phyloP scores from a whole-genome alignment of 345 rosid genomes.

The Eutrema heterophyllum region DNA sequence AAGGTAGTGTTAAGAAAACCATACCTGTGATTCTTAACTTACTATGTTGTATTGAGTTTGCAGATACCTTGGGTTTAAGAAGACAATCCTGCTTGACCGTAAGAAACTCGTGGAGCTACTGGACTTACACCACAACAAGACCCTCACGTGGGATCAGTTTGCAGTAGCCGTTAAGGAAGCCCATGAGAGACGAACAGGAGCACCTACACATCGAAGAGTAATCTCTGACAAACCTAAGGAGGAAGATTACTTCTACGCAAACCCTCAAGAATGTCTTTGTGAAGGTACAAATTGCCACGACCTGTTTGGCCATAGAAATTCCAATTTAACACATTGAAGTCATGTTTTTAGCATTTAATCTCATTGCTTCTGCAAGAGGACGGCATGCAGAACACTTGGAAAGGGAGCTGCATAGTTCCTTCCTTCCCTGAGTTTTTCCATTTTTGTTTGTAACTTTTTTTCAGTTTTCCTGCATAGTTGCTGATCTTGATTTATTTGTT shows the following conservation, averaged over 20 bases:
- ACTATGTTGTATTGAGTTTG: background rate
- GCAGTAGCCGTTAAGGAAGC: conserved; percentile 52
- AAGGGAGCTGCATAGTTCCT: conserved; percentile 17
- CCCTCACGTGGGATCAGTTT: conserved; percentile 67
- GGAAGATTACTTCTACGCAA: conserved; percentile 96
- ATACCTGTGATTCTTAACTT: background rate
- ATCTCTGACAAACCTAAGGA: conserved; percentile 86
- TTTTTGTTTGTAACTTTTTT: conserved; percentile 29
- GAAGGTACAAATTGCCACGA: conserved; percentile 57
- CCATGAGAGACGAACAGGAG: conserved; percentile 71
- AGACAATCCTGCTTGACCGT: conserved; percentile 67
- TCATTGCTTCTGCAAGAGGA: conserved; percentile 19
- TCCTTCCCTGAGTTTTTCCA: conserved; percentile 16
- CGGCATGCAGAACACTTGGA: conserved; percentile 20
- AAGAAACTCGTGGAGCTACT: conserved; percentile 65
- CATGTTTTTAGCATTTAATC: conserved; percentile 20
- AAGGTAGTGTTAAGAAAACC: background rate
- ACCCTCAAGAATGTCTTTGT: conserved; percentile 93
- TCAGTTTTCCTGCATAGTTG: conserved; percentile 29
- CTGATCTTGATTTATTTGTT: conserved; percentile 29
- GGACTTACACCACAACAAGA: conserved; percentile 71
- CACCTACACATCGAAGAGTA: conserved; percentile 54
- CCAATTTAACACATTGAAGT: conserved; percentile 18
- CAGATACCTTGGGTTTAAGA: conserved; percentile 86
- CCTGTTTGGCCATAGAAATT: conserved; percentile 38